A percentile compares a stretch with the other conserved stretches of the same genome.
These are phyloP conservation scores for Gymnopilus dilepis DNA, from an alignment of 768 basidiomycete species.

Conservation along the genomic window DNA sequence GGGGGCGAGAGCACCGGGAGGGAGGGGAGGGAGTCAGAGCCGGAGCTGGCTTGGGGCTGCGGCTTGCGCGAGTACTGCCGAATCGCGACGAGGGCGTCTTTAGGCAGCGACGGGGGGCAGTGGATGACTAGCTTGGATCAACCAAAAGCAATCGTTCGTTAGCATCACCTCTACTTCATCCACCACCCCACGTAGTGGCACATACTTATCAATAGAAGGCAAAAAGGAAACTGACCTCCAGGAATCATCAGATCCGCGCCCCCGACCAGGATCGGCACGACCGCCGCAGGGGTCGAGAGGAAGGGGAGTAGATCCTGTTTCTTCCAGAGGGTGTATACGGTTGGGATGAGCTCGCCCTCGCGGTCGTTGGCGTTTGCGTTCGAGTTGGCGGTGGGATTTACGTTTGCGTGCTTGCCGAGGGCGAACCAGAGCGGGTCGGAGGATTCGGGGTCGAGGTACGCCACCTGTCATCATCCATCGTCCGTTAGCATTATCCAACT, in stretches of 20 bases:
- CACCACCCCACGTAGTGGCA: too few species aligned
- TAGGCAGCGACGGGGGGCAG: conserved; percentile 43
- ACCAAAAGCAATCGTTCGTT: conserved; percentile 17
- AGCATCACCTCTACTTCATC: too few species aligned
- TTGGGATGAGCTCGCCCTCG: conserved; percentile 72
- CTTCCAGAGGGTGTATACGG: conserved; percentile 84
- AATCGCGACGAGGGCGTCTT: background rate
- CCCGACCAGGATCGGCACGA: conserved; percentile 70
- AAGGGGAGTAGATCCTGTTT: conserved; percentile 68
- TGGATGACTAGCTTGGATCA: conserved; percentile 61
- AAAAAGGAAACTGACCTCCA: conserved; percentile 58
- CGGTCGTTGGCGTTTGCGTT: too few species aligned
- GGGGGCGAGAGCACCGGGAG: conserved; percentile 53
- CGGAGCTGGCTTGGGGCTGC: conserved; percentile 35
- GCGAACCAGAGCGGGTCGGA: conserved; percentile 86
- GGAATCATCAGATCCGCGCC: conserved; percentile 93
- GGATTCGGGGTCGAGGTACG: conserved; percentile 67
- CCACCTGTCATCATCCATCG: too few species aligned
- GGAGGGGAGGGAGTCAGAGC: too few species aligned
- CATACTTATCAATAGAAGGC: too few species aligned
- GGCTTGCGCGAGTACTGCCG: conserved; percentile 38
- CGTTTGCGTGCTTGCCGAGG: conserved; percentile 65
- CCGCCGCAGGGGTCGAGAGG: conserved; percentile 72
- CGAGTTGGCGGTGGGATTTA: too few species aligned
- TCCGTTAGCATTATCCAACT: too few species aligned